A percentile compares a stretch with the other conserved stretches of the same genome.
Evolutionary conservation across 768 basidiomycete genomes (phyloP).

Genomic region (Rhizopogon vesiculosus): DNA sequence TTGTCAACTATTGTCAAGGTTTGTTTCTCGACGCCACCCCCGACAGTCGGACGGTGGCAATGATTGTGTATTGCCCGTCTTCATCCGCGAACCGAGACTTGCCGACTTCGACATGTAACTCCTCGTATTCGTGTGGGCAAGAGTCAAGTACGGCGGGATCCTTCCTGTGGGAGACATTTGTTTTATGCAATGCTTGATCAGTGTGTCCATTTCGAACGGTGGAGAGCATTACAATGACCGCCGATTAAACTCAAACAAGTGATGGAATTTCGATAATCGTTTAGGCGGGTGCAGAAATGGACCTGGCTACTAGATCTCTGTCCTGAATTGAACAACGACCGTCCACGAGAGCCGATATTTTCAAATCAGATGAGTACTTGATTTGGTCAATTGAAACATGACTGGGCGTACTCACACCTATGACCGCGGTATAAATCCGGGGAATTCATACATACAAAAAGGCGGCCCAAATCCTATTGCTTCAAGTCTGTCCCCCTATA

Average conservation of each 20-base stretch:
- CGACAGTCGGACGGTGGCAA: slow-evolving; percentile 16
- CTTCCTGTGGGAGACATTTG: no score
- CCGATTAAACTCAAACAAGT: slow-evolving; percentile 13
- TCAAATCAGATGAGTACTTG: slow-evolving; percentile 28
- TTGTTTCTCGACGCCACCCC: slow-evolving; percentile 12
- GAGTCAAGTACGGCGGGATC: not conserved
- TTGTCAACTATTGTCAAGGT: slow-evolving; percentile 2
- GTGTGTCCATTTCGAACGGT: no score
- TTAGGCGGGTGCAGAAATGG: slow-evolving; percentile 16
- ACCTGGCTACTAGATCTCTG: slow-evolving; percentile 19
- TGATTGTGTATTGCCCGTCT: slow-evolving; percentile 9
- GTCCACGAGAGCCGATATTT: slow-evolving; percentile 25
- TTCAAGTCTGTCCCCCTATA: slow-evolving; percentile 5
- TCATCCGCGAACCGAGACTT: slow-evolving; percentile 3
- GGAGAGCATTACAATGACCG: not conserved
- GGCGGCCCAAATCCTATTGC: slow-evolving; percentile 13
- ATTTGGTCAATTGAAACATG: slow-evolving; percentile 27
- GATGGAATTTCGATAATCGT: slow-evolving; percentile 13
- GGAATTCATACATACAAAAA: slow-evolving; percentile 11
- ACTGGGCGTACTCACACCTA: slow-evolving; percentile 22
- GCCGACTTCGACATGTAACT: not conserved
- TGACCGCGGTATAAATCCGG: slow-evolving; percentile 29
- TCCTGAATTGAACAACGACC: slow-evolving; percentile 22
- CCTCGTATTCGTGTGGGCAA: no score
- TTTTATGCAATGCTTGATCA: no score